phyloP scores from a whole-genome alignment of 2,329 filamentous ascomycete species.

The Mollisiaceae sp. region DNA sequence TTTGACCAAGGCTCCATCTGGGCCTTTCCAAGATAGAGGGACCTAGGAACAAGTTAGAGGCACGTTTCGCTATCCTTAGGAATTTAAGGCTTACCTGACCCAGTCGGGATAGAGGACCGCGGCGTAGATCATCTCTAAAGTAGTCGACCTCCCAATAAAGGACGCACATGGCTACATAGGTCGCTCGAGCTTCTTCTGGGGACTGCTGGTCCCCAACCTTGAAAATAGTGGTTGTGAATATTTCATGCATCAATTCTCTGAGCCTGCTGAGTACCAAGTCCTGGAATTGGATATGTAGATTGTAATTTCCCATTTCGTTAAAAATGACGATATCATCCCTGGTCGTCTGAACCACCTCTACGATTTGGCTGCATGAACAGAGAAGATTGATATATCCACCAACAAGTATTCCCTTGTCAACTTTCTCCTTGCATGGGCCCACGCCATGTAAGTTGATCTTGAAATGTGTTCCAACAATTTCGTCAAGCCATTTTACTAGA shows the following conservation, averaged over 20 bases:
- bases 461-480: neutral
- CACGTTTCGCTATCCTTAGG: neutral
- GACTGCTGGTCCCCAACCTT: neutral
- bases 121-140: neutral
- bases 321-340: neutral
- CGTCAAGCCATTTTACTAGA: constrained; percentile 4
- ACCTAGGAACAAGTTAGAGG: neutral
- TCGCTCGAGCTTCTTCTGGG: neutral
- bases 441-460: neutral
- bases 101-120: neutral
- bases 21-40: neutral
- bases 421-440: neutral
- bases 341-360: neutral
- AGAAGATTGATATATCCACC: neutral
- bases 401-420: neutral
- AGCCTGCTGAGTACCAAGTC: neutral
- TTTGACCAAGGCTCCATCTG: neutral
- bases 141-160: neutral
- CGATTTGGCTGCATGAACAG: neutral
- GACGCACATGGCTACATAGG: neutral
- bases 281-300: neutral
- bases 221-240: neutral
- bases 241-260: neutral
- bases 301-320: neutral
- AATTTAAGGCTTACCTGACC: neutral